Base-by-base conservation (phyloP, 108 stramenopile genomes). In the Conticribra weissflogii region DNA sequence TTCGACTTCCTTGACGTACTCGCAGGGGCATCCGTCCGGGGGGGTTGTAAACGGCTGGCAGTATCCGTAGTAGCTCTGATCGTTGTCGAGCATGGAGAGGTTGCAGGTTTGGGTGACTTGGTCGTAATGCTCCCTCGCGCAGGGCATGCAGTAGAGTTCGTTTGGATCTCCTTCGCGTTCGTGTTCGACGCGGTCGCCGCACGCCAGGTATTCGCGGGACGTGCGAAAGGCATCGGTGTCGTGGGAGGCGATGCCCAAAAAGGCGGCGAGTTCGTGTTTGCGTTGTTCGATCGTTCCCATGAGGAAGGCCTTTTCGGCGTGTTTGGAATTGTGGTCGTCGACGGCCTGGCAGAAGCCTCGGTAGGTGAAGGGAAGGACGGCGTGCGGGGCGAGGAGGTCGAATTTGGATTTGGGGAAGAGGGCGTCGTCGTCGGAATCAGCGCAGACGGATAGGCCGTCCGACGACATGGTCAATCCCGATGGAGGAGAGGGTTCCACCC, bases 1-100 rank as follows among this genome's bases (percentile, higher is more conserved):
- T 72, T 72, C 71, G 33, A 72, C 62, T 57, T 72, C 58, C 48
- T 72, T 72, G 31, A 72, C 55, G 47, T 72, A 63, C 32, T 72
- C 62, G 46, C 71, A 72, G 24, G 9, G 14, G 41, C 71, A 72
- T n/a, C 71, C 71, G 24, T 72, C 46, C 17, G 71, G 71, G 8
- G 71, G 71, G 4, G 53, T 57, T 14, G 71, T 72, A 45, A 61
- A 72, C 0, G 71, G 71, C 21, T 72, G 71, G 29, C 71, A 72
- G 31, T 56, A 67, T 41, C 58, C 33, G 49, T 63, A 34, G 55
- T 72, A 74, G 17, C 48, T 56, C 44, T 74, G 72, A 74, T 74
- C 72, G 14, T 63, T 63, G 4, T 45, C 63, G 32, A 74, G 27
- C 63, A 74, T 59, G 55, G 72, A 72, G 16, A 63, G 30, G 22